A percentile compares a stretch with the other conserved stretches of the same genome.
Evolutionary conservation across 2,329 filamentous ascomycete species (phyloP).

Genomic region (Zymoseptoria crescenta): DNA sequence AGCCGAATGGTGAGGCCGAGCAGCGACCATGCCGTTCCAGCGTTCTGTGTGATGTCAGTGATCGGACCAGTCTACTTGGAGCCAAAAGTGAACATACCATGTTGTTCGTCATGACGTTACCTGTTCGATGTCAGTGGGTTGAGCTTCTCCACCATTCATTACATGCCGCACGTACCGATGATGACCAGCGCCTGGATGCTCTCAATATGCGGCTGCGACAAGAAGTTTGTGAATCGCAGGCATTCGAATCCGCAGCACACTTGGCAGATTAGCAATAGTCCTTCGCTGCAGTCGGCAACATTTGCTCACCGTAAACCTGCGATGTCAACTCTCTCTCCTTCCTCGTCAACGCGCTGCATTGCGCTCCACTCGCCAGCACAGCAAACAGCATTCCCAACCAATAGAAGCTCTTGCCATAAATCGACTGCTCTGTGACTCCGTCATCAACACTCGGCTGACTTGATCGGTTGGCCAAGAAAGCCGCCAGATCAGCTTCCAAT

Average conservation of each 20-base stretch:
- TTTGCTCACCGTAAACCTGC: slow-evolving; percentile 50
- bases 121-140: not conserved
- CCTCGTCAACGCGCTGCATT: slow-evolving; percentile 50
- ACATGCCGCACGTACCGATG: slow-evolving; percentile 32
- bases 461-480: slow-evolving; percentile 46
- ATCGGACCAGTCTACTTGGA: not conserved
- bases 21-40: slow-evolving; percentile 55
- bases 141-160: not conserved
- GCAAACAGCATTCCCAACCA: slow-evolving; percentile 56
- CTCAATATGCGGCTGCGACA: slow-evolving; percentile 54
- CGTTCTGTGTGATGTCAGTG: slow-evolving; percentile 41
- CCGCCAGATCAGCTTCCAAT: slow-evolving; percentile 48
- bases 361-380: slow-evolving; percentile 54
- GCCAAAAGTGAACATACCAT: slow-evolving; percentile 18
- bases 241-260: slow-evolving; percentile 60
- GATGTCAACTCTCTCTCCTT: slow-evolving; percentile 56
- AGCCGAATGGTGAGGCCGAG: slow-evolving; percentile 54
- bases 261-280: slow-evolving; percentile 27
- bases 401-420: slow-evolving; percentile 51
- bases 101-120: slow-evolving; percentile 41
- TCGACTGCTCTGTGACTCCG: slow-evolving; percentile 45
- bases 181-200: slow-evolving; percentile 55
- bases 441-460: slow-evolving; percentile 34
- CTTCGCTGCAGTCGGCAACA: not conserved
- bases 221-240: slow-evolving; percentile 55